Evolutionary conservation across 768 basidiomycete genomes (phyloP).

Genomic region (Tulasnella sp.): DNA sequence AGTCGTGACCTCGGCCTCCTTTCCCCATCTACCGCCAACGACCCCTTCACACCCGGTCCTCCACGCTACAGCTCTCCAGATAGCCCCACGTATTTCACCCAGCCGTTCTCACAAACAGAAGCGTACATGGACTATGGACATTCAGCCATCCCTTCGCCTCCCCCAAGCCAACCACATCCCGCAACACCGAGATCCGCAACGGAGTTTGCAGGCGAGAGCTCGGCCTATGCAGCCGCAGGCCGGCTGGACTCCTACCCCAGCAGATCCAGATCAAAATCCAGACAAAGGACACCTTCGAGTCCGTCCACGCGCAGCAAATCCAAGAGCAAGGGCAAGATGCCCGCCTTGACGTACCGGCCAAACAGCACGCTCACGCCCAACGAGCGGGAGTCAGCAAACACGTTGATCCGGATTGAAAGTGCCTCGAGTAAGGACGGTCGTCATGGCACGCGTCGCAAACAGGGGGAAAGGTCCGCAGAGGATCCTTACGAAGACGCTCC

Average conservation of each 20-base stretch:
- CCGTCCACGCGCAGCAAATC: background rate
- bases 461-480: too few relatives aligned
- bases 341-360: background rate
- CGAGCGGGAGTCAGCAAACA: background rate
- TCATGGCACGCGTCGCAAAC: too few relatives aligned
- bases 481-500: too few relatives aligned
- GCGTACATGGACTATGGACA: too few relatives aligned
- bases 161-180: too few relatives aligned
- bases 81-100: background rate
- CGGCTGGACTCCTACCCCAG: background rate
- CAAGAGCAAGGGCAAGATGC: constrained; percentile 1
- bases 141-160: too few relatives aligned
- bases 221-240: background rate
- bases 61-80: background rate
- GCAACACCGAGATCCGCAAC: too few relatives aligned
- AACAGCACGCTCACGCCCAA: background rate
- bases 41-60: background rate
- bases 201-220: background rate
- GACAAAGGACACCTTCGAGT: too few relatives aligned
- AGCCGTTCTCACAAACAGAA: background rate
- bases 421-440: background rate
- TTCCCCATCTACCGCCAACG: background rate
- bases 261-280: too few relatives aligned
- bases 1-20: background rate
- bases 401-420: background rate